These are phyloP conservation scores for Gossypium raimondii DNA, from an alignment of 345 rosid genomes.

Conservation along the genomic window DNA sequence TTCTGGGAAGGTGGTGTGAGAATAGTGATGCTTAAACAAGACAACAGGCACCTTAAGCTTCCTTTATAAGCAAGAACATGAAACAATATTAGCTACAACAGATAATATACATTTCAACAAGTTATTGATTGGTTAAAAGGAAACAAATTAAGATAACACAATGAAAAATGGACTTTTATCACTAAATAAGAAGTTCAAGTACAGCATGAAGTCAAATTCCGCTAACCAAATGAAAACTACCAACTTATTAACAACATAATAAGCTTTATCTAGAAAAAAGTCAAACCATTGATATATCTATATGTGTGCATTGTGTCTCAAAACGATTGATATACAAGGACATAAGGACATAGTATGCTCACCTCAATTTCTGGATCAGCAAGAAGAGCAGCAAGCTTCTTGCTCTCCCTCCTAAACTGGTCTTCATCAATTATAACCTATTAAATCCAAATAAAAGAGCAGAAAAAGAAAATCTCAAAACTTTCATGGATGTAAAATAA, in stretches of 20 bases:
- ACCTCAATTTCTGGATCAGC: conserved; percentile 97
- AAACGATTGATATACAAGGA: background rate
- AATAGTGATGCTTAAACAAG: background rate
- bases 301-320: background rate
- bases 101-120: background rate
- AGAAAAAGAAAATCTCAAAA: background rate
- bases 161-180: background rate
- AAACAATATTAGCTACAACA: background rate
- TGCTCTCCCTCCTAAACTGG: conserved; percentile 61
- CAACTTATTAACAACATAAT: conserved; percentile 5
- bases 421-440: conserved; percentile 70
- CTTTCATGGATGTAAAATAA: conserved; percentile 13
- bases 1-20: background rate
- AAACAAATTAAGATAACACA: background rate
- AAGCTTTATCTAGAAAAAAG: background rate
- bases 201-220: background rate
- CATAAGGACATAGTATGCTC: conserved; percentile 16
- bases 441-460: conserved; percentile 19
- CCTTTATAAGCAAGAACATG: conserved; percentile 6
- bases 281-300: background rate
- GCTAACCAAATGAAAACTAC: background rate
- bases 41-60: background rate
- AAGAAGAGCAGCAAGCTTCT: conserved; percentile 76
- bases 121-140: background rate
- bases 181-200: background rate